Conservation (phyloP, 192 early-diverging fungal species). For the Coemansia aciculifera region DNA sequence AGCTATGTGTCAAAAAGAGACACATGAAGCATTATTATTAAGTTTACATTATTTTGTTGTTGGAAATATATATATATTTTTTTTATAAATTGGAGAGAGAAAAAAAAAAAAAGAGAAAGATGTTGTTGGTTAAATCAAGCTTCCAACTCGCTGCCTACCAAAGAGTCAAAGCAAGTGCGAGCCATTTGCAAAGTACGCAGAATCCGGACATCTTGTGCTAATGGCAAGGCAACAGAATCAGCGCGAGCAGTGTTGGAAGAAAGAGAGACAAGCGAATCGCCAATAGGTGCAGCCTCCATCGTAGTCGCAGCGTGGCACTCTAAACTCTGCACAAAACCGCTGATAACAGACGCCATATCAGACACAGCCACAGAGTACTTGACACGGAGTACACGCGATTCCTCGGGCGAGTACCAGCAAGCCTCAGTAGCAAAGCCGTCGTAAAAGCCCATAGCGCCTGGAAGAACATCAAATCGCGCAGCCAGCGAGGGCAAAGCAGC, state of each 20-base stretch:
- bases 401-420: slow-evolving; percentile 20
- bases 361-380: slow-evolving; percentile 45
- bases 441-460: slow-evolving; percentile 16
- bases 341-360: slow-evolving; percentile 40
- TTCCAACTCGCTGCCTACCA: slow-evolving; percentile 28
- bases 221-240: slow-evolving; percentile 19
- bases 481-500: slow-evolving; percentile 28
- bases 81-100: neutral
- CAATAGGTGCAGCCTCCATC: neutral
- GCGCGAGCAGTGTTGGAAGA: neutral
- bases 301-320: slow-evolving; percentile 1
- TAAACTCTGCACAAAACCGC: slow-evolving; percentile 28
- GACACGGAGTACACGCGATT: slow-evolving; percentile 29
- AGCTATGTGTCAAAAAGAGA: neutral
- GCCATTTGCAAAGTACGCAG: slow-evolving; percentile 44
- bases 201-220: slow-evolving; percentile 46
- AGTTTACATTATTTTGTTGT: neutral
- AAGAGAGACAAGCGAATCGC: neutral
- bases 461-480: slow-evolving; percentile 18
- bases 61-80: neutral
- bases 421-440: slow-evolving; percentile 18
- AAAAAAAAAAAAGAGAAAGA: neutral
- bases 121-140: neutral
- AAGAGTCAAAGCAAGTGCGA: slow-evolving; percentile 45
- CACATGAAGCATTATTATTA: neutral